Base-by-base conservation (phyloP, 73 alveolate genomes). In the Paramecium sonneborni region DNA sequence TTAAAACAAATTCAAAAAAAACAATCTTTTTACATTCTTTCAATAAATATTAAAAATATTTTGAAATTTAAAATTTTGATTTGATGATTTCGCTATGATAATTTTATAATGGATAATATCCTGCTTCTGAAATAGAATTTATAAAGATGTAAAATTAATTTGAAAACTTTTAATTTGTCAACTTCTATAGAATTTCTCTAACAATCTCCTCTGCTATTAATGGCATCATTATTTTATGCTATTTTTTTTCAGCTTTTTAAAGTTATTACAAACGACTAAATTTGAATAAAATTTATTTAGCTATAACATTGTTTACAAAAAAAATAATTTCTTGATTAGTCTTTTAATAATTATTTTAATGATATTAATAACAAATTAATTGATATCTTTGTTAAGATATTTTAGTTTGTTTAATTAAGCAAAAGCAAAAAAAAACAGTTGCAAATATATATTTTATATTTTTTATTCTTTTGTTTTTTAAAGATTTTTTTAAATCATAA, bases 81-180 rank as follows among this genome's bases (percentile, higher is more conserved):
- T 44, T 38, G 5, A 79, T 79, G 2, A 79, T 14, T 10, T 79
- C 90, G 24, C 90, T 15, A 79, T 79, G 44, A 79, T 41, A 79
- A 46, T 79, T 79, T 79, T 79, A 79, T 23, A 79, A 12, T 21
- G 90, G 90, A 79, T 41, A 46, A 79, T 41, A 79, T 1, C 90
- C 90, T 79, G 15, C 90, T 41, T 39, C 44, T 20, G 90, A 79
- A 9, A 79, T 46, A 18, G 69, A 43, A 39, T 30, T 43, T 43
- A 79, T 14, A 18, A 39, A 79, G n/a, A 23, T 20, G 41, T 79
- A 79, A 79, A 79, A 79, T 18, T 79, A 21, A 24, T 79, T 79
- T 21, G 90, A 79, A 79, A 79, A 79, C 28, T 44, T 79, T 23
- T 79, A 6, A 30, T 23, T 30, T 23, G 76, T 11, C 15, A 79